A percentile compares a stretch with the other conserved stretches of the same genome.
These are phyloP conservation scores for Poa annua DNA, from an alignment of 176 grass and related monocot genomes.

Conservation along the genomic window DNA sequence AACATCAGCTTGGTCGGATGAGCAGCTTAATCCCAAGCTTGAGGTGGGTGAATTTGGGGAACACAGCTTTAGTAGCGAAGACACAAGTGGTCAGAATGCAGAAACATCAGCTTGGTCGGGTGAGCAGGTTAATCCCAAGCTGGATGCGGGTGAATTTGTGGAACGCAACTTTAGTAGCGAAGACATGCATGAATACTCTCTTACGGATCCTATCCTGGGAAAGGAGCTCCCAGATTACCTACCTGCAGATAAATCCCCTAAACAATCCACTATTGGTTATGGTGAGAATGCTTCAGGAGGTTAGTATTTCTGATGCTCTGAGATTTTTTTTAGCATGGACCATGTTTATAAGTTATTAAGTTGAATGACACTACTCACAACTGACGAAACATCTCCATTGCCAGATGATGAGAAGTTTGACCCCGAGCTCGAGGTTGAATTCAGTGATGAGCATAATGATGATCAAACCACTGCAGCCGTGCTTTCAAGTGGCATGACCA, in stretches of 20 bases:
- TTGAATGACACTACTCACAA: slow-evolving; percentile 2
- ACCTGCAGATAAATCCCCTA: not conserved
- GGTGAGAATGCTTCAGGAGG: not conserved
- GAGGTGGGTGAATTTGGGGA: not conserved
- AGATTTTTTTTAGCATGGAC: not conserved
- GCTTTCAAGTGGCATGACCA: not conserved
- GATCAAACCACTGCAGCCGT: not conserved
- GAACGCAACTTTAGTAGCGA: too few relatives aligned
- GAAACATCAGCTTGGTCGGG: too few relatives aligned
- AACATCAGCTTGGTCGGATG: not conserved
- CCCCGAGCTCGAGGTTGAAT: not conserved
- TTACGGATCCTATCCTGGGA: not conserved
- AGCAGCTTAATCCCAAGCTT: not conserved
- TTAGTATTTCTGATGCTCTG: slow-evolving; percentile 19
- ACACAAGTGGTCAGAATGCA: not conserved
- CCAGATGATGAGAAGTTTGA: slow-evolving; percentile 17
- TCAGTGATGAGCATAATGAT: not conserved
- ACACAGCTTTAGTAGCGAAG: not conserved
- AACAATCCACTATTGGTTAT: not conserved
- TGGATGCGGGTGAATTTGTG: too few relatives aligned
- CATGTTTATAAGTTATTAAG: not conserved
- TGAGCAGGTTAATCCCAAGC: too few relatives aligned
- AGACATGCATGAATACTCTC: not conserved
- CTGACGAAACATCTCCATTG: slow-evolving; percentile 8
- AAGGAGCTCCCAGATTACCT: not conserved